Evolutionary conservation across 306 rosid genomes (phyloP).

Genomic region (Datisca glomerata): DNA sequence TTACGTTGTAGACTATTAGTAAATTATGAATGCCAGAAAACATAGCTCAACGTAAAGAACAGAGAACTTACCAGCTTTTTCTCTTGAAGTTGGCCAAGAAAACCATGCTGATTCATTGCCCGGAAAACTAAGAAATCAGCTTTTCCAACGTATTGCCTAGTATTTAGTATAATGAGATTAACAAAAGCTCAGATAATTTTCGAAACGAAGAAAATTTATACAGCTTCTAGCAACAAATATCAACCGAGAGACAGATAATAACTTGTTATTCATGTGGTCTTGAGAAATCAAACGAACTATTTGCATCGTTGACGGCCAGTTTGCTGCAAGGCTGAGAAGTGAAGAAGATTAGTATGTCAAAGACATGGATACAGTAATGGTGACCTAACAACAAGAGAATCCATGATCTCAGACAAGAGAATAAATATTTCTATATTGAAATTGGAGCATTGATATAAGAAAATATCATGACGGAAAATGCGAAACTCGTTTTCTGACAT

Average conservation of each 20-base stretch:
- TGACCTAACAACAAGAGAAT: conserved; percentile 7
- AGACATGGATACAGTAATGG: neutral
- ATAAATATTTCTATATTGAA: no score
- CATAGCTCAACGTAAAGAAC: no score
- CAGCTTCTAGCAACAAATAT: neutral
- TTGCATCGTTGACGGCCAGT: conserved; percentile 90
- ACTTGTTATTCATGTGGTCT: conserved; percentile 98
- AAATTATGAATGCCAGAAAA: no score
- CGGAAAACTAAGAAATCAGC: conserved; percentile 95
- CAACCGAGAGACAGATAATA: conserved; percentile 12
- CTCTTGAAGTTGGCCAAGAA: conserved; percentile 35
- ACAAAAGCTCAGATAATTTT: conserved; percentile 8
- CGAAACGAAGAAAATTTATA: neutral
- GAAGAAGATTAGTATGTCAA: conserved; percentile 13
- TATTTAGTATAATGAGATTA: conserved; percentile 15
- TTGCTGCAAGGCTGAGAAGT: conserved; percentile 87
- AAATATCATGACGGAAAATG: no score
- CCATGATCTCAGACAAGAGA: no score
- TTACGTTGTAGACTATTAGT: no score
- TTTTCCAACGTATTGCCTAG: conserved; percentile 90
- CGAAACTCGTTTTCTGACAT: no score
- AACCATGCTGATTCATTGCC: conserved; percentile 89
- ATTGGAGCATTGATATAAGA: no score
- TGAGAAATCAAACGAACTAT: conserved; percentile 92
- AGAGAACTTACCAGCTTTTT: conserved; percentile 88